Base-by-base conservation (phyloP, 2,329 filamentous ascomycete species). In the Chaetomium sp. region DNA sequence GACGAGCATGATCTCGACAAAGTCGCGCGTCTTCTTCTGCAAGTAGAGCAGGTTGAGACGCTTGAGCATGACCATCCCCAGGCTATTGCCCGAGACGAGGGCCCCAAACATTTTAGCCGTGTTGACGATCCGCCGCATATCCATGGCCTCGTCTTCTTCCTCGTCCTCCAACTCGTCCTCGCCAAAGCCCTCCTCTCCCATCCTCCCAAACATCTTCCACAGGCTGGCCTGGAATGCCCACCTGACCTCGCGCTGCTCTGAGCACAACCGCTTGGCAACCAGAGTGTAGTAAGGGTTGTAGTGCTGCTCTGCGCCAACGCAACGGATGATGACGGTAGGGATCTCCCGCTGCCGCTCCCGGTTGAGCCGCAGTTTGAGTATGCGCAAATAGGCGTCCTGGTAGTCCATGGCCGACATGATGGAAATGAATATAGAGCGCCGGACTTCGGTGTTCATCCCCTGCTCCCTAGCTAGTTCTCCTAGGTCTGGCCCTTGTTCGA, bases 201-300 rank as follows among this genome's bases (percentile, higher is more conserved):
- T 86, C 42, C 87, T 84, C 72, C 90, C 89, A 77, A 97, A 96
- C 10, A 94, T 82, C 70, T 90, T 92, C 88, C 93, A 96, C 0
- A 98, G 80, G 8, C 89, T 87, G 31, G 94, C 93, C 74, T 95
- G 91, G 74, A 98, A 96, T 1, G 91, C 89, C 78, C 94, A 94
- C 67, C 87, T 87, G 70, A 96, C 83, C 71, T 88, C 87, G 69
- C 87, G 87, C 62, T 65, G 63, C 66, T 93, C 91, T 3, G 82
- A 81, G 72, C 93, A 96, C 9, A 97, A 83, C 68, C 89, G 88
- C 56, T 86, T 86, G 10, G 92, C 93, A 45, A 99, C 88, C 0
- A 97, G 81, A 0, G 91, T 91, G 75, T 99, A 99, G 78, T 96
- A 99, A 0, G 91, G 91, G 72, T 99, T 99, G 77, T 97, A 96